A percentile compares a stretch with the other conserved stretches of the same genome.
Conservation (phyloP, 805 yeast species). For the Cyberlindnera maclurae region DNA sequence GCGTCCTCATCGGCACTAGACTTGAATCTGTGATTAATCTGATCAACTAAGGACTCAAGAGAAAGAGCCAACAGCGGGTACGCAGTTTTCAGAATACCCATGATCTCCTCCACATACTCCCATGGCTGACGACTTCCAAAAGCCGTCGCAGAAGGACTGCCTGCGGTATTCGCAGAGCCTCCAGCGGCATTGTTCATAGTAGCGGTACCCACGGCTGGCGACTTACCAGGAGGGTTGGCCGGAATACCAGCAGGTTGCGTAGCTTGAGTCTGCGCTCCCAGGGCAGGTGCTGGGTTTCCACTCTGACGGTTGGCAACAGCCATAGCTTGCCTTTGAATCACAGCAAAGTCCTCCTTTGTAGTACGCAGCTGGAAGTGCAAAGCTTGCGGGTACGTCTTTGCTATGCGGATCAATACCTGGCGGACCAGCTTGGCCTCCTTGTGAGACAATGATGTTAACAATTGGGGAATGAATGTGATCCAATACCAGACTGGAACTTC, state of each 20-base stretch:
- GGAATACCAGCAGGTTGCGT: too few species aligned
- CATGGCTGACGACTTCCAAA: conserved; percentile 59
- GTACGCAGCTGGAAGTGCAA: conserved; percentile 93
- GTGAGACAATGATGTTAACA: conserved; percentile 82
- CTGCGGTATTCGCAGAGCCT: conserved; percentile 1
- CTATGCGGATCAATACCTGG: conserved; percentile 81
- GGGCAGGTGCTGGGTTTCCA: background rate
- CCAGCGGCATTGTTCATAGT: conserved; percentile 1
- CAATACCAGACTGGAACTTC: conserved; percentile 99
- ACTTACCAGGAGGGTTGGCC: conserved; percentile 1
- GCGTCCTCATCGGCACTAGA: conserved; percentile 95
- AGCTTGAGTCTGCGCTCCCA: too few species aligned
- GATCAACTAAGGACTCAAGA: conserved; percentile 91
- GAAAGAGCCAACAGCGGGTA: conserved; percentile 91
- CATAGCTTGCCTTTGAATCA: conserved; percentile 69
- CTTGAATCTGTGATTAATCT: conserved; percentile 88
- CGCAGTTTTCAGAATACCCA: conserved; percentile 93
- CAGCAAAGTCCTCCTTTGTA: conserved; percentile 88
- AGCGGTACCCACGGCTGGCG: background rate
- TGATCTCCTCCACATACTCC: conserved; percentile 88
- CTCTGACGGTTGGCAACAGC: conserved; percentile 35
- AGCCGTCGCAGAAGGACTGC: background rate
- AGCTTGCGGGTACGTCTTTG: conserved; percentile 96
- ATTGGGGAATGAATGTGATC: conserved; percentile 95
- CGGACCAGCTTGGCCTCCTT: conserved; percentile 87